Base-by-base conservation (phyloP, 192 early-diverging fungal species). In the Coemansia sp. region DNA sequence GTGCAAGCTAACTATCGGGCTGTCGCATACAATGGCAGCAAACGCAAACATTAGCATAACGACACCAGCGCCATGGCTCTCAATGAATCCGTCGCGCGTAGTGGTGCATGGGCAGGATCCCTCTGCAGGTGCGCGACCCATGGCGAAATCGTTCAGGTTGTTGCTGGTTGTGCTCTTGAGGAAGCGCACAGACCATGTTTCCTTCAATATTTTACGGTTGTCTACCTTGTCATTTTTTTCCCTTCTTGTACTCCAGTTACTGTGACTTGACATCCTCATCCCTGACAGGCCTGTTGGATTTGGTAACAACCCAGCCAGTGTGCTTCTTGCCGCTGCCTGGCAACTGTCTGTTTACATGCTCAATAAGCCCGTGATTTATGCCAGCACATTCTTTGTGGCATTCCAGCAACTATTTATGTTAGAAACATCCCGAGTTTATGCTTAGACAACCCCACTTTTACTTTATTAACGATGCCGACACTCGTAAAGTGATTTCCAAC, bases 91-190 rank as follows among this genome's bases (percentile, higher is more conserved):
- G 67, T 78, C 83, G 48, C 95, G 88, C 19, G 93, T 91, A 5
- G 91, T 86, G 48, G 94, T 92, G 15, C 92, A 89, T 57, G 95
- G 95, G 23, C 95, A 88, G 71, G 86, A 92, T 92, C 93, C 94
- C 62, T 97, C 95, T 48, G 82, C 59, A n/a, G 92, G 90, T 7
- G 90, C 88, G 59, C 95, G 89, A 19, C 95, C 95, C 23, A 85
- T 83, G 8, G 88, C 91, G 59, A 92, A 82, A 76, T 97, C 95
- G 20, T 92, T 90, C 40, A 87, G 79, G 38, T 94, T n/a, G n/a
- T n/a, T n/a, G n/a, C n/a, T n/a, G n/a, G n/a, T n/a, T n/a, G n/a
- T n/a, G n/a, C n/a, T n/a, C n/a, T n/a, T n/a, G n/a, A n/a, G n/a
- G n/a, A n/a, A n/a, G n/a, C n/a, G n/a, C n/a, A n/a, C n/a, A n/a